Base-by-base conservation (phyloP, 78 protist genomes). In the Chrysochromulina tobinii region DNA sequence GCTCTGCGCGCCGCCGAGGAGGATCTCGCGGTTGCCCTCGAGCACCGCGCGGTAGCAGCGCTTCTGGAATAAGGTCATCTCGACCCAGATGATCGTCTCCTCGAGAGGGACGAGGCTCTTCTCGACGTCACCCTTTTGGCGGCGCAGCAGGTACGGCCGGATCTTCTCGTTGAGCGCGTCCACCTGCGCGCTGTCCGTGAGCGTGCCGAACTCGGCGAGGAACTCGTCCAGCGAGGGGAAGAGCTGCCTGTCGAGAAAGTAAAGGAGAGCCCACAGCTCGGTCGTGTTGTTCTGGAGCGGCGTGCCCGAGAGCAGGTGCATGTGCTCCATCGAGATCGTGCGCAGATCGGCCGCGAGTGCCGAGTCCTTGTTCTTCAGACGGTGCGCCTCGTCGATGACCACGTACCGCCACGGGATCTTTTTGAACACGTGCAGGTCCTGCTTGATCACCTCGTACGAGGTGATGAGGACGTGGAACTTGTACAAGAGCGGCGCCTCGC, bases 301-400 rank as follows among this genome's bases (percentile, higher is more conserved):
- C 14, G 99, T 98, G 75, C 96, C 96, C 14, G 97, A 77, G 57
- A 93, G 51, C 38, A 95, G 27, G 89, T 61, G 87, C 50, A 12
- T 5, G 81, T 79, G 90, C 72, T 83, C 61, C 48, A 87, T 38
- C 58, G 9, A 57, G 17, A 73, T 38, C 50, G 87, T 0, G 61
- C 59, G 61, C 27, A 84, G 61, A 48, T 87, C 81, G 21, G 1
- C 11, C 50, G 61, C 61, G 4, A 79, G 87, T 20, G 87, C 87
- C 1, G 64, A 54, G 57, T 79, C 87, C 23, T 27, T 21, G 61
- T 91, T 72, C 72, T 54, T 61, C 38, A 88, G 83, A 25, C 96
- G 94, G 72, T 98, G 99, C 51, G 97, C 99, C 83, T 98, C 99
- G 90, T 98, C 99, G 9, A 98, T 77, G 59, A 98, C 88, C 81